phyloP scores from a whole-genome alignment of 1,284 basidiomycete genomes.

The Puccinia triticina region DNA sequence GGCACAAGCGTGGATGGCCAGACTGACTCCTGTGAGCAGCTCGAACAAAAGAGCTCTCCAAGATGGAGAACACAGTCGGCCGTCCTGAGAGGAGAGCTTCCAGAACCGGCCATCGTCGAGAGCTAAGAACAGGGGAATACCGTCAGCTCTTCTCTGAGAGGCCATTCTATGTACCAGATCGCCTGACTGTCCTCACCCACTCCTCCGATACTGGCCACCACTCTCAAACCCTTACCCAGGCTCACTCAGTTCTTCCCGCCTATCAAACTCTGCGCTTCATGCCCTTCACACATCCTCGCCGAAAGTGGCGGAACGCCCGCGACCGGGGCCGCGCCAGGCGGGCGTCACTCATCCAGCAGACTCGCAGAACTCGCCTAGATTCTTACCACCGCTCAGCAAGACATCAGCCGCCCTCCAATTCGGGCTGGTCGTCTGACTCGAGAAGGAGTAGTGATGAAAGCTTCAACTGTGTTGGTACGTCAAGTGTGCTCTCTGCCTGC shows the following conservation, averaged over 20 bases:
- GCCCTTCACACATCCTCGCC: not conserved
- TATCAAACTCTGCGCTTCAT: not conserved
- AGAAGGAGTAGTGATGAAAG: slow-evolving; percentile 33
- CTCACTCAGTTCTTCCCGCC: not conserved
- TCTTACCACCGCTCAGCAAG: slow-evolving; percentile 6
- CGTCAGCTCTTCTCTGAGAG: not conserved
- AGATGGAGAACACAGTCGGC: slow-evolving; percentile 9
- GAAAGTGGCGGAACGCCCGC: slow-evolving; percentile 12
- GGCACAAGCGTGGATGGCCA: not conserved
- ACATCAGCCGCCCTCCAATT: slow-evolving; percentile 2
- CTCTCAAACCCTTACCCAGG: not conserved
- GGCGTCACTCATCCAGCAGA: not conserved
- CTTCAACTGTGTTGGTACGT: slow-evolving; percentile 39
- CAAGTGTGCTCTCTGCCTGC: too few relatives aligned
- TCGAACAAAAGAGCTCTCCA: not conserved
- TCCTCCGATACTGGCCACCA: not conserved
- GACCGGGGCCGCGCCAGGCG: not conserved
- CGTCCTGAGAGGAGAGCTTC: not conserved
- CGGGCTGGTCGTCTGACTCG: slow-evolving; percentile 4
- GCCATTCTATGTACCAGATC: not conserved
- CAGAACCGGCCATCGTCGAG: not conserved
- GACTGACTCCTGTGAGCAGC: not conserved
- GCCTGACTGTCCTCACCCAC: not conserved
- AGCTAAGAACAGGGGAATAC: not conserved
- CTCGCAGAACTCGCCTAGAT: slow-evolving; percentile 5